These are phyloP conservation scores for Cladophialophora carrionii DNA, from an alignment of 2,329 filamentous ascomycete genomes.

Conservation along the genomic window DNA sequence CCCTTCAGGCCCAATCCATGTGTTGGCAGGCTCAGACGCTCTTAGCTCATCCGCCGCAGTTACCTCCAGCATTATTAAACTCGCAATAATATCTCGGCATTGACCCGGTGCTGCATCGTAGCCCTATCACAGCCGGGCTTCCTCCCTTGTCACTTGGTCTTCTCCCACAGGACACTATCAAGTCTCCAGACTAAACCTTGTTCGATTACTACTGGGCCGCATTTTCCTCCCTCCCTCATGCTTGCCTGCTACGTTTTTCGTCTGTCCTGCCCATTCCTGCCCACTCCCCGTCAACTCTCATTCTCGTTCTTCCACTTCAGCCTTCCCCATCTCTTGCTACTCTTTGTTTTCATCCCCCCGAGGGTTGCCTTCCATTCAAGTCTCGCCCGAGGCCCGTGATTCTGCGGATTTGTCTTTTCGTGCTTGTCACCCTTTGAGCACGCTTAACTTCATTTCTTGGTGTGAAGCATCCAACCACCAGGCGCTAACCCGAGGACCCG, in stretches of 20 bases:
- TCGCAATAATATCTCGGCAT: conserved; percentile 19
- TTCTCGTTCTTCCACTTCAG: conserved; percentile 24
- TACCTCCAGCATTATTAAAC: conserved; percentile 6
- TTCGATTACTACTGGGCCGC: conserved; percentile 23
- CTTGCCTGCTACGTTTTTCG: conserved; percentile 20
- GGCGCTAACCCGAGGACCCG: conserved; percentile 21
- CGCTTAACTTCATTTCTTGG: conserved; percentile 1
- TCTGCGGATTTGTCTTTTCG: background rate
- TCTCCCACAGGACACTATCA: conserved; percentile 9
- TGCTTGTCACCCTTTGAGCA: background rate
- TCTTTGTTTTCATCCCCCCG: conserved; percentile 7
- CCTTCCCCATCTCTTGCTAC: conserved; percentile 2
- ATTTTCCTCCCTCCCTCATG: conserved; percentile 27
- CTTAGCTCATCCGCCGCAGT: conserved; percentile 13
- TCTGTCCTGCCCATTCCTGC: conserved; percentile 25
- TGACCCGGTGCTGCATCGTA: conserved; percentile 11
- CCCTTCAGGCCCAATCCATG: background rate
- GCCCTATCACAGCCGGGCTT: conserved; percentile 5
- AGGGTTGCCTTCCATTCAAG: background rate
- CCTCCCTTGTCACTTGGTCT: conserved; percentile 18
- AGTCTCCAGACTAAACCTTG: conserved; percentile 21
- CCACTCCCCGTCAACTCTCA: conserved; percentile 24
- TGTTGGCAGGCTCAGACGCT: conserved; percentile 13
- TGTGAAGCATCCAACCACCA: conserved; percentile 14
- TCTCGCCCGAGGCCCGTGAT: background rate